Base-by-base conservation (phyloP, 2,329 filamentous ascomycete genomes). In the Aspergillaceae sp. region DNA sequence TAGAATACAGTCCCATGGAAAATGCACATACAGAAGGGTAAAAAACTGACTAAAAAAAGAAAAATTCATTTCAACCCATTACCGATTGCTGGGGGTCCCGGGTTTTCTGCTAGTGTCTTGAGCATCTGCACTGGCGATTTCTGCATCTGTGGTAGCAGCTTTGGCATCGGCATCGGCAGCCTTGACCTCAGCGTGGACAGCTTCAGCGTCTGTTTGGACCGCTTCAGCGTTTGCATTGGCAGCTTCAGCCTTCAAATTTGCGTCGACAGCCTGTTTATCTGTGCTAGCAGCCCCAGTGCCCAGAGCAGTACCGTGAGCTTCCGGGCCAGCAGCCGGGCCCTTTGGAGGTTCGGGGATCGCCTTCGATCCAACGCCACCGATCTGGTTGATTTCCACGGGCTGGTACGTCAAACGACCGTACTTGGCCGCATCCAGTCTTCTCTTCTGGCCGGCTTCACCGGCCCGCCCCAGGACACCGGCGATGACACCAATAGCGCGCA, bases 391-490 rank as follows among this genome's bases (percentile, higher is more conserved):
- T 4, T 52, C 48, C 29, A 60, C 48, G 30, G 59, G 59, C 35
- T 54, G 42, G 53, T 77, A 94, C 3, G 81, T 75, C n/a, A 86
- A 74, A 4, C 70, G 60, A 28, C 87, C 87, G 11, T 69, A 59
- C 43, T 71, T 60, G 1, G 88, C 87, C 40, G 77, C 77, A 36
- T 73, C 72, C 38, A 86, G 69, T 46, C 91, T 79, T 49, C 78
- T 76, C 57, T 74, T 67, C 61, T 89, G 83, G 34, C 92, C 92
- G 44, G 78, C 74, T 70, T 94, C 74, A 7, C 87, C 92, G 1
- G 92, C 92, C 44, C 85, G 79, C 36, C 90, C 91, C 34, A 98
- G 75, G 1, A 92, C 83, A 44, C 89, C 89, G 3, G 83, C 86
- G 56, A 98, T 87, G 50, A 96, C 76, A 56, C 84, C 80, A 42